Conservation (phyloP, 2,329 filamentous ascomycete genomes). For the Dothidotthia symphoricarpi region DNA sequence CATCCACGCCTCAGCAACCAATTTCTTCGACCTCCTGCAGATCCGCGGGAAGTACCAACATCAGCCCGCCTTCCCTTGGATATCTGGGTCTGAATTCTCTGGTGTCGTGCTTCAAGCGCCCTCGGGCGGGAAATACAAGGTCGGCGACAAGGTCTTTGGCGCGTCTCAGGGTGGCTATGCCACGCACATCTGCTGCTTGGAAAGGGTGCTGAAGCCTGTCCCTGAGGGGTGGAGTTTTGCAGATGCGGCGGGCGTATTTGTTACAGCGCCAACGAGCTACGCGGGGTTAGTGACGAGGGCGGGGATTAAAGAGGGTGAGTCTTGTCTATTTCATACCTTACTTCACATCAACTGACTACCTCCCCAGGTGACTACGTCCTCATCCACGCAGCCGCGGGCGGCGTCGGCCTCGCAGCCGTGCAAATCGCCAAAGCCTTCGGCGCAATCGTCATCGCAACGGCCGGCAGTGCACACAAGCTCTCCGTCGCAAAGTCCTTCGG, state of each 20-base stretch:
- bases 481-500: conserved; percentile 77
- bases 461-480: conserved; percentile 75
- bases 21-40: conserved; percentile 97
- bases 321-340: too few species aligned
- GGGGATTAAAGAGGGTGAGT: conserved; percentile 59
- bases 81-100: conserved; percentile 83
- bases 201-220: conserved; percentile 68
- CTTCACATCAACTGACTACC: background rate
- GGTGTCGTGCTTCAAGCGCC: conserved; percentile 72
- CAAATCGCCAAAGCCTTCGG: conserved; percentile 92
- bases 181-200: conserved; percentile 66
- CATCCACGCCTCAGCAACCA: conserved; percentile 83
- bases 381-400: conserved; percentile 88
- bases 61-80: conserved; percentile 85
- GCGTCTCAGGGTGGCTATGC: conserved; percentile 84
- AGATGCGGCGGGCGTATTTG: conserved; percentile 84
- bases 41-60: conserved; percentile 94
- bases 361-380: conserved; percentile 74
- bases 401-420: conserved; percentile 86
- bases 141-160: conserved; percentile 83
- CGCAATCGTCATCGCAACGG: conserved; percentile 90
- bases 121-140: conserved; percentile 59
- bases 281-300: conserved; percentile 77
- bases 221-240: conserved; percentile 79
- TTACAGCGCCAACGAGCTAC: conserved; percentile 89